These are phyloP conservation scores for Lactuca sativa DNA, from an alignment of 129 eudicot species.

Conservation along the genomic window DNA sequence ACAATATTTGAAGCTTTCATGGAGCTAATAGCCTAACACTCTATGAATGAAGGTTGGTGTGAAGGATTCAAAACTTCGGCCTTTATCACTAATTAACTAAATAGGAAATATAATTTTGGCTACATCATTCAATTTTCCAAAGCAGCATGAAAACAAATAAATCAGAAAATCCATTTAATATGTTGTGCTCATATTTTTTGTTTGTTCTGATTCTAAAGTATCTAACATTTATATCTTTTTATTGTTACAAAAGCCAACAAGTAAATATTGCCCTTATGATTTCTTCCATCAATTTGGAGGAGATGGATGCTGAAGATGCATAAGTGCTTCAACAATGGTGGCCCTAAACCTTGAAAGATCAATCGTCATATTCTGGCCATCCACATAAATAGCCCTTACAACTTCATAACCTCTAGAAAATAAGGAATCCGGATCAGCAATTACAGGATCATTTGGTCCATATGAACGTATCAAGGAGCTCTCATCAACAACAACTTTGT, in stretches of 20 bases:
- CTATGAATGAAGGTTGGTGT: too few relatives aligned
- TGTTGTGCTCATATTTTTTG: too few relatives aligned
- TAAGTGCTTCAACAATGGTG: slow-evolving; percentile 42
- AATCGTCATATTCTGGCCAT: slow-evolving; percentile 45
- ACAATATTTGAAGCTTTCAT: too few relatives aligned
- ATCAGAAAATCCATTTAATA: too few relatives aligned
- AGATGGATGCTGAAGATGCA: slow-evolving; percentile 26
- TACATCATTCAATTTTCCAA: too few relatives aligned
- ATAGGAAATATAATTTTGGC: too few relatives aligned
- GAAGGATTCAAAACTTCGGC: too few relatives aligned
- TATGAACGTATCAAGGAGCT: slow-evolving; percentile 45
- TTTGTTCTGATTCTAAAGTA: not conserved
- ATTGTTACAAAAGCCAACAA: not conserved
- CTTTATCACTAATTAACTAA: too few relatives aligned
- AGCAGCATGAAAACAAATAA: not conserved
- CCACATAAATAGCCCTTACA: slow-evolving; percentile 42
- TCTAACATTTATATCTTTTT: not conserved
- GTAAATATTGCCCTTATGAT: not conserved
- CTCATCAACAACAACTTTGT: slow-evolving; percentile 55
- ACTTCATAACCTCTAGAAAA: slow-evolving; percentile 40
- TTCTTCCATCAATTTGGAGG: not conserved
- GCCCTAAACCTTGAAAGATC: slow-evolving; percentile 43
- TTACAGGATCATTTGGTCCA: slow-evolving; percentile 39
- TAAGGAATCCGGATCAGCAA: slow-evolving; percentile 37
- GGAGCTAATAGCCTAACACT: too few relatives aligned